Conservation (phyloP, 805 yeast genomes). For the Starmerella ratchasimensis region DNA sequence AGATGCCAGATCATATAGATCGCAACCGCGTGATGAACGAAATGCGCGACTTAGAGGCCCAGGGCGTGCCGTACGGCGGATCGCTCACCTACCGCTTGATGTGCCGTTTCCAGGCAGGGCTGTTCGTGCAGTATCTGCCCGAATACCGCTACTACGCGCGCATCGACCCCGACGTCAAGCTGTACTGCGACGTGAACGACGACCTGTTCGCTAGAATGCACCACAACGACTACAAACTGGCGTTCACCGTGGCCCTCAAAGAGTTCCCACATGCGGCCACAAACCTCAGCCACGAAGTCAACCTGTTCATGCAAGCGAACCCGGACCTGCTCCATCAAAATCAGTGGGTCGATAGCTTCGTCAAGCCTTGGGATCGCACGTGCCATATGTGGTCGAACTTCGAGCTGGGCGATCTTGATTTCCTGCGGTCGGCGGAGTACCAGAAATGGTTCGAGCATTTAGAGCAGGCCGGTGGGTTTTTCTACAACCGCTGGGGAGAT, state of each 20-base stretch:
- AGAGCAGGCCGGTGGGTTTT: constrained; percentile 70
- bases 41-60: constrained; percentile 4
- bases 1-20: constrained; percentile 41
- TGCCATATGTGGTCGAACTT: constrained; percentile 92
- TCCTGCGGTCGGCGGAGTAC: constrained; percentile 56
- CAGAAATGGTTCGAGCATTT: constrained; percentile 51
- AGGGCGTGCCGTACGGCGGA: constrained; percentile 67
- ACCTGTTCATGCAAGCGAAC: constrained; percentile 32
- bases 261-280: constrained; percentile 79
- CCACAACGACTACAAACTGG: constrained; percentile 54
- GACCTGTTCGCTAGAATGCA: constrained; percentile 84
- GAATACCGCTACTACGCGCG: constrained; percentile 90
- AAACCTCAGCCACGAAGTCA: constrained; percentile 47
- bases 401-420: constrained; percentile 73
- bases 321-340: constrained; percentile 43
- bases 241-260: constrained; percentile 64
- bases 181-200: constrained; percentile 80
- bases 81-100: constrained; percentile 76
- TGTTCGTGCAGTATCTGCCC: constrained; percentile 62
- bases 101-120: constrained; percentile 87
- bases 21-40: constrained; percentile 70
- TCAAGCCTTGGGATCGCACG: constrained; percentile 54
- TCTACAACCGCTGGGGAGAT: constrained; percentile 93
- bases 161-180: constrained; percentile 84
- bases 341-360: constrained; percentile 46